Conservation (phyloP, 2,329 filamentous ascomycete species). For the Venturia aucupariae region DNA sequence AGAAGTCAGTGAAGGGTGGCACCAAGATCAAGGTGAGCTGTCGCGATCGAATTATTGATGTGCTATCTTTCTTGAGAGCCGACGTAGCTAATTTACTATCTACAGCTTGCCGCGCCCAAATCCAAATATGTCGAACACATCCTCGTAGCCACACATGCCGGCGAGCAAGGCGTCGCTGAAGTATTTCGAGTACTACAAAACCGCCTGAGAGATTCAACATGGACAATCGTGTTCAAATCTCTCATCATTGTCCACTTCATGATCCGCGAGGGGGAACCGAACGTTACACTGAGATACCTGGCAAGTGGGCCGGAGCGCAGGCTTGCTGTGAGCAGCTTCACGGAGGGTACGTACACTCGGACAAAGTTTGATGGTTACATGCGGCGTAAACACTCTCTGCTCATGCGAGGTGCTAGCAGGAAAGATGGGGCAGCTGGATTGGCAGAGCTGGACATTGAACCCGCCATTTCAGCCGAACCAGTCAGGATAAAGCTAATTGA, state of each 20-base stretch:
- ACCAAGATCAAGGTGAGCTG: constrained; percentile 82
- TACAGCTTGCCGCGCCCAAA: constrained; percentile 85
- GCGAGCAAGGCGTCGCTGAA: constrained; percentile 89
- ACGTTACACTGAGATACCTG: constrained; percentile 79
- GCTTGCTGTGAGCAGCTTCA: constrained; percentile 82
- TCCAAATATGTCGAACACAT: constrained; percentile 99
- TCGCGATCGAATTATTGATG: constrained; percentile 18
- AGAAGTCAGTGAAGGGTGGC: constrained; percentile 98
- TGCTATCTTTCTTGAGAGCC: background rate
- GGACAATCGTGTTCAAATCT: constrained; percentile 99
- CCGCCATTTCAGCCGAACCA: background rate
- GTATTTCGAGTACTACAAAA: constrained; percentile 88
- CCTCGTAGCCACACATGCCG: constrained; percentile 85
- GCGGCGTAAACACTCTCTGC: background rate
- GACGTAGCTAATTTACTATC: constrained; percentile 1
- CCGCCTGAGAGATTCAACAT: constrained; percentile 87
- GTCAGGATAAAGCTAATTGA: background rate
- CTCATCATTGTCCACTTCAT: constrained; percentile 93
- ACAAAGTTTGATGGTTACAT: background rate
- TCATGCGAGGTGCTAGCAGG: background rate
- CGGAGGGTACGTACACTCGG: constrained; percentile 59
- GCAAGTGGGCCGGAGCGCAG: constrained; percentile 66
- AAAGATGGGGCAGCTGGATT: background rate
- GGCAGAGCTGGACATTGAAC: background rate
- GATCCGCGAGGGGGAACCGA: constrained; percentile 88